These are phyloP conservation scores for Spergularia bocconei DNA, from an alignment of 148 eudicot species.

Conservation along the genomic window DNA sequence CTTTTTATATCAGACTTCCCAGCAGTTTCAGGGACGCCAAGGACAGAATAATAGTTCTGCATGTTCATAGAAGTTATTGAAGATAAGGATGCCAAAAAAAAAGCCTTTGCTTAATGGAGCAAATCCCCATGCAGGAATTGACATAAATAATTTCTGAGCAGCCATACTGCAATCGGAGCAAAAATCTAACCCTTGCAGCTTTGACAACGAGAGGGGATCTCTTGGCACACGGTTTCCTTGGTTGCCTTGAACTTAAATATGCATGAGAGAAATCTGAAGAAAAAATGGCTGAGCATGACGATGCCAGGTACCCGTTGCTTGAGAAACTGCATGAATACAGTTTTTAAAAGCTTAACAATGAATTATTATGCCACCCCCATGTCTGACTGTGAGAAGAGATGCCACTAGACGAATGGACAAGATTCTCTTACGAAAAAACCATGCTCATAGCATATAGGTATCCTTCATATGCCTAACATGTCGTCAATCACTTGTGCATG, in stretches of 20 bases:
- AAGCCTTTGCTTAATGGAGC: background rate
- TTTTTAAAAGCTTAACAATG: background rate
- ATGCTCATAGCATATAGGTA: background rate
- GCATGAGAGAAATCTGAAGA: slow-evolving; percentile 42
- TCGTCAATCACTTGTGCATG: background rate
- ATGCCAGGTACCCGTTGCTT: slow-evolving; percentile 52
- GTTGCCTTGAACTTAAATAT: slow-evolving; percentile 31
- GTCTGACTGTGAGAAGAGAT: background rate
- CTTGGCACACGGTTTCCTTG: slow-evolving; percentile 35
- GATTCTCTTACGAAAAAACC: background rate
- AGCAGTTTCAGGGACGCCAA: slow-evolving; percentile 72
- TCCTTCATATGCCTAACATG: background rate
- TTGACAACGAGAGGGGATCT: slow-evolving; percentile 59
- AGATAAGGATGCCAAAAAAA: background rate
- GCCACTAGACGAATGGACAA: slow-evolving; percentile 5
- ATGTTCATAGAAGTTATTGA: slow-evolving; percentile 4
- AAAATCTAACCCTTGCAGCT: slow-evolving; percentile 65
- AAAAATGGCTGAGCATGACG: slow-evolving; percentile 53
- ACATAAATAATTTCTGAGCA: background rate
- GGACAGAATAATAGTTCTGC: slow-evolving; percentile 88
- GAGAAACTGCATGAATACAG: slow-evolving; percentile 39
- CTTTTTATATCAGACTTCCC: slow-evolving; percentile 84
- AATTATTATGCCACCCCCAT: background rate
- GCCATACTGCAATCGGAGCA: slow-evolving; percentile 12
- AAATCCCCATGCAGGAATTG: slow-evolving; percentile 4